These are phyloP conservation scores for Vitis hybrid DNA, from an alignment of 177 flowering plant species.

Conservation along the genomic window DNA sequence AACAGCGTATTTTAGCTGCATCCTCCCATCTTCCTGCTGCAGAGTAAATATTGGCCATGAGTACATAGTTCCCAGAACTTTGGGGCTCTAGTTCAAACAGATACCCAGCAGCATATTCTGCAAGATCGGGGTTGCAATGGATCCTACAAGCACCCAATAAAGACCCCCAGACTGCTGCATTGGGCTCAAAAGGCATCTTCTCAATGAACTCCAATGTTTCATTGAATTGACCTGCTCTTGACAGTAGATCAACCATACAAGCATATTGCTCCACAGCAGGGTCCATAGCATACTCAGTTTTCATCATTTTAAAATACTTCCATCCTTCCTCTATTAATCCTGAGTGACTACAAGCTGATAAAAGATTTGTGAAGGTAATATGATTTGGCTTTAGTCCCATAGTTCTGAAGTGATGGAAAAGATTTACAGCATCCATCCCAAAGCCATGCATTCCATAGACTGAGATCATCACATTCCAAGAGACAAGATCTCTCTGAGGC, in stretches of 20 bases:
- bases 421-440: constrained; percentile 35
- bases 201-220: constrained; percentile 29
- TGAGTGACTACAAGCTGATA: constrained; percentile 48
- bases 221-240: constrained; percentile 38
- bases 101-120: constrained; percentile 26
- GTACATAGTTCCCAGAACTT: constrained; percentile 37
- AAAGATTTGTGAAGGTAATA: constrained; percentile 31
- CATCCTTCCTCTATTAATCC: constrained; percentile 42
- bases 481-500: constrained; percentile 30
- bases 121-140: constrained; percentile 27
- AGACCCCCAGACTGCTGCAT: constrained; percentile 42
- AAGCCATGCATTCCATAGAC: constrained; percentile 39
- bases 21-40: constrained; percentile 39
- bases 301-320: constrained; percentile 33
- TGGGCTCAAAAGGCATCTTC: constrained; percentile 39
- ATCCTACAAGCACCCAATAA: constrained; percentile 42
- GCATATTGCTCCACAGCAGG: constrained; percentile 42
- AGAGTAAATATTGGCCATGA: constrained; percentile 37
- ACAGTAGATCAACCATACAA: constrained; percentile 43
- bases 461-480: constrained; percentile 42
- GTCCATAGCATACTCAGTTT: constrained; percentile 23
- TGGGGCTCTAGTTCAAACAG: constrained; percentile 38
- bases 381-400: constrained; percentile 26
- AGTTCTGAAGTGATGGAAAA: constrained; percentile 20
- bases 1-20: constrained; percentile 24